Evolutionary conservation across 805 yeast species (phyloP).

Genomic region (Metschnikowia proteae): DNA sequence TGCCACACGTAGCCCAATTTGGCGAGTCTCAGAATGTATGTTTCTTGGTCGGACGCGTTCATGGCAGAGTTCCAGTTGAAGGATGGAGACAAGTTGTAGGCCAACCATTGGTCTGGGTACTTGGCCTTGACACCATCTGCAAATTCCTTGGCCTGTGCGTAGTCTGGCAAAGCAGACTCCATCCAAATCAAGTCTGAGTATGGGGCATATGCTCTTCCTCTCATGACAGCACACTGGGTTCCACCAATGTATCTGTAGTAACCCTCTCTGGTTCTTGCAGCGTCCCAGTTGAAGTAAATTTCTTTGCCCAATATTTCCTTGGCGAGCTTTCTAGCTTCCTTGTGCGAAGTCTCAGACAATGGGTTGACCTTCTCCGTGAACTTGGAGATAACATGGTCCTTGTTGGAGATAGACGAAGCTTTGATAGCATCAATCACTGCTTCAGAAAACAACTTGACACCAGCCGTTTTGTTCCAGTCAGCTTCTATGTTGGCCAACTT

Average conservation of each 20-base stretch:
- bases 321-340: conserved; percentile 77
- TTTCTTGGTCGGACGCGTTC: conserved; percentile 81
- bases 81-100: conserved; percentile 94
- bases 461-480: conserved; percentile 80
- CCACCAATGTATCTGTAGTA: conserved; percentile 96
- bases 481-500: conserved; percentile 70
- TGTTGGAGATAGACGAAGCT: conserved; percentile 53
- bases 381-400: conserved; percentile 56
- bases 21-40: conserved; percentile 83
- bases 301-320: conserved; percentile 74
- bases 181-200: conserved; percentile 96
- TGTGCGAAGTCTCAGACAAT: conserved; percentile 66
- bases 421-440: conserved; percentile 84
- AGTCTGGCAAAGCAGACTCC: conserved; percentile 96
- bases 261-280: conserved; percentile 93
- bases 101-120: conserved; percentile 91
- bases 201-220: conserved; percentile 94
- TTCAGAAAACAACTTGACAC: conserved; percentile 83
- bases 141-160: conserved; percentile 88
- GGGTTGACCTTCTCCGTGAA: conserved; percentile 73
- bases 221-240: conserved; percentile 93
- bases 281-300: conserved; percentile 90
- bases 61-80: conserved; percentile 97
- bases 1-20: conserved; percentile 95
- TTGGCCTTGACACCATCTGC: conserved; percentile 82